These are phyloP conservation scores for Hymenoscyphus fraxineus DNA, from an alignment of 2,329 filamentous ascomycete genomes.

Conservation along the genomic window DNA sequence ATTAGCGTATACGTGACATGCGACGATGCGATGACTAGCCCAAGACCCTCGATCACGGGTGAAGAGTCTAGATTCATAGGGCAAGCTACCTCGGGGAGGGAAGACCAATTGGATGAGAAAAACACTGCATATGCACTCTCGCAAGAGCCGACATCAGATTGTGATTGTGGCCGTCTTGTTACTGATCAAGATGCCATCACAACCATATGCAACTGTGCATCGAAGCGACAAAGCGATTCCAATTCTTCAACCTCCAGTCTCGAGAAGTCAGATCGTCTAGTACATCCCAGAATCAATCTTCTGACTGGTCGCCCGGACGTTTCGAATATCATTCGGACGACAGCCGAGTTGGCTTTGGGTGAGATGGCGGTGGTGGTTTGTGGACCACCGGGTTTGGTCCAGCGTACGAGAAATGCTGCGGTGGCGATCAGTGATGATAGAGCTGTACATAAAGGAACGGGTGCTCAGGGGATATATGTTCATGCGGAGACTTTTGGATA, in stretches of 20 bases:
- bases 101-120: conserved; percentile 12
- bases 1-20: conserved; percentile 36
- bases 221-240: conserved; percentile 26
- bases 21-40: conserved; percentile 28
- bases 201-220: conserved; percentile 38
- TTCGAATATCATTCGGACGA: conserved; percentile 48
- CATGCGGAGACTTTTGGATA: conserved; percentile 58
- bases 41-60: conserved; percentile 15
- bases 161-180: conserved; percentile 48
- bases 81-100: conserved; percentile 6
- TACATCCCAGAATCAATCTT: conserved; percentile 14
- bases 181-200: conserved; percentile 42
- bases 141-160: conserved; percentile 31
- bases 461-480: conserved; percentile 58
- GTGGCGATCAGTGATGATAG: conserved; percentile 59
- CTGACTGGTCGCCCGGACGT: conserved; percentile 50
- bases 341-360: conserved; percentile 55
- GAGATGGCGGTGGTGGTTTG: conserved; percentile 62
- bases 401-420: conserved; percentile 52
- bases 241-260: conserved; percentile 13
- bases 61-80: not conserved
- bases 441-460: conserved; percentile 62
- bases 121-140: conserved; percentile 5
- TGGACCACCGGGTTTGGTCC: conserved; percentile 52
- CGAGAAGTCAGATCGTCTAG: not conserved